Conservation (phyloP, 768 basidiomycete genomes). For the Suillus subaureus region DNA sequence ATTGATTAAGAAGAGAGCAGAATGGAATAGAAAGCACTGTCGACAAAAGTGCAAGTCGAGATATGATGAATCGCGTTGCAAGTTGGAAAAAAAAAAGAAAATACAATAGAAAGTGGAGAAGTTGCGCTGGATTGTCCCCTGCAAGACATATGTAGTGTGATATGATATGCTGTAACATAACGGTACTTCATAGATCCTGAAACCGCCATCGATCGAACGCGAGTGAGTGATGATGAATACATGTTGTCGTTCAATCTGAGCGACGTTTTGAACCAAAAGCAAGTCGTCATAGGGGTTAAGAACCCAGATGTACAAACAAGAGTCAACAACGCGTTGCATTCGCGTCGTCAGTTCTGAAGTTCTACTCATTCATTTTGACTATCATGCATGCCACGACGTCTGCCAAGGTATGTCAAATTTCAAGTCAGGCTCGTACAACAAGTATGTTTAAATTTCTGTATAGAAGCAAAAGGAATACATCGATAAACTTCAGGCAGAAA, state of each 20-base stretch:
- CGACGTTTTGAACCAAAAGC: too few relatives aligned
- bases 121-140: neutral
- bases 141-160: neutral
- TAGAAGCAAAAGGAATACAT: conserved; percentile 57
- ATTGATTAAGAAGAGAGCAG: neutral
- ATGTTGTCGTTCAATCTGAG: neutral
- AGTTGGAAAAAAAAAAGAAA: too few relatives aligned
- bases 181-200: neutral
- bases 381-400: conserved; percentile 32
- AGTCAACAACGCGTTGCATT: too few relatives aligned
- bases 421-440: neutral
- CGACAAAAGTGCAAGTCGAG: neutral
- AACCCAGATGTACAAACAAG: too few relatives aligned
- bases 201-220: neutral
- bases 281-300: too few relatives aligned
- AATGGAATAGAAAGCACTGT: neutral
- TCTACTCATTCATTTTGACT: neutral
- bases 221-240: neutral
- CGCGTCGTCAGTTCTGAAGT: neutral
- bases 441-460: neutral
- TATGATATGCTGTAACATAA: neutral
- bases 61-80: neutral
- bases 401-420: conserved; percentile 22
- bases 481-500: conserved; percentile 46
- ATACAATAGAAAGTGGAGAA: neutral